Evolutionary conservation across 768 basidiomycete genomes (phyloP), one percentile per base, ranked within the genome.

Genomic region (Podaxis sp.): DNA sequence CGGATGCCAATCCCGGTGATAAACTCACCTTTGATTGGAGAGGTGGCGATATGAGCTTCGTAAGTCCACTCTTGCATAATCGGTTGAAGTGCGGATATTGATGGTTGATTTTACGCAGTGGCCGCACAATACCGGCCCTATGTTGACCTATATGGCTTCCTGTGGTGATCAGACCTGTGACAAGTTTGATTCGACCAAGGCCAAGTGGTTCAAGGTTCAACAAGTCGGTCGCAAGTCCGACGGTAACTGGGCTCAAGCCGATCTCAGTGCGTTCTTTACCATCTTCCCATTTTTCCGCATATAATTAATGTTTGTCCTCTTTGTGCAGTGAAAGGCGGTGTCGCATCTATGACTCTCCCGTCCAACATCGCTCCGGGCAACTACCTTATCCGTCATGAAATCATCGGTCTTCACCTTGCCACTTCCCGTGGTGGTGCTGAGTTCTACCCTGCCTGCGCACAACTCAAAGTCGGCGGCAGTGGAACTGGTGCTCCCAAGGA

Each of bases 321-420:
- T 62, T 20, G 36, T 3, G 0, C 40, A 81, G 82, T 80, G 74
- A 65, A 72, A 6, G 82, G 85, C 8, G 67, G 58, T 2, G 71
- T 78, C 2, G 79, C 79, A 0, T 76, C 69, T 13, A 73, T 82
- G 1, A 77, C 74, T 0, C 67, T 88, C 52, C 87, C 87, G 1
- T 64, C 72, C 20, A 82, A 80, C 50, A 71, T 93, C 58, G 78
- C 84, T 2, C 74, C 87, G 2, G 91, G 91, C 4, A 84, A 88
- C 66, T 93, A 93, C 72, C 77, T 93, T 63, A 72, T 92, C 69
- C 88, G 91, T 1, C 87, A 91, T 71, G 91, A 93, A 71, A 88
- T 93, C 73, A 87, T 93, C 71, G 87, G 88, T 10, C 83, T 93
- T 13, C 91, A 93, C 68, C 80, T 87, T 51, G 90, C 82, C 5